Conservation (phyloP, 1,139 yeast species). For the Geotrichum klebahnii region DNA sequence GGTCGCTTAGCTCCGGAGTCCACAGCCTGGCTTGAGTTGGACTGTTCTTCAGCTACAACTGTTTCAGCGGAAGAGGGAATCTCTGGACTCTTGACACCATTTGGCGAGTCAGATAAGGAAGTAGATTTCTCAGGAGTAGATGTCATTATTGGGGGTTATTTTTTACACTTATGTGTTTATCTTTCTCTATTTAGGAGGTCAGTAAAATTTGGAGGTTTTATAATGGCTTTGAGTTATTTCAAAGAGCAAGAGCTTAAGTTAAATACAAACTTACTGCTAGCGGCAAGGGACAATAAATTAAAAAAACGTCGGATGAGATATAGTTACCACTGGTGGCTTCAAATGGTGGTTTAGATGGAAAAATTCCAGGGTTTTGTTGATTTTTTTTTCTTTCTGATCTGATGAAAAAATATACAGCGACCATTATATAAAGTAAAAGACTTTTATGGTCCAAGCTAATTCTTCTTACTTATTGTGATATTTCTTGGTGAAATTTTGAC, state of each 20-base stretch:
- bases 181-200: no score
- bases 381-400: not conserved
- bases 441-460: no score
- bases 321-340: not conserved
- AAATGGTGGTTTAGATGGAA: not conserved
- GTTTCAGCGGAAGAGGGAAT: not conserved
- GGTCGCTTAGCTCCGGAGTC: conserved; percentile 14
- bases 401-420: not conserved
- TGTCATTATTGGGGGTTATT: not conserved
- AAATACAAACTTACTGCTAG: not conserved
- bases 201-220: no score
- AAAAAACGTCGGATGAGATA: not conserved
- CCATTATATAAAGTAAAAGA: not conserved
- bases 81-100: conserved; percentile 7
- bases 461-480: no score
- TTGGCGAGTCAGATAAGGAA: not conserved
- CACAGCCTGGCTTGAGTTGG: not conserved
- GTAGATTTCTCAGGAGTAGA: not conserved
- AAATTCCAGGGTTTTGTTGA: not conserved
- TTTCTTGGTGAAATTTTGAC: no score
- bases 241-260: not conserved
- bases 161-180: no score
- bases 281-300: not conserved
- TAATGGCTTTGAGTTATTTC: not conserved
- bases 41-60: conserved; percentile 5